phyloP scores from a whole-genome alignment of 2,329 filamentous ascomycete species.

The Helminthosporium solani region DNA sequence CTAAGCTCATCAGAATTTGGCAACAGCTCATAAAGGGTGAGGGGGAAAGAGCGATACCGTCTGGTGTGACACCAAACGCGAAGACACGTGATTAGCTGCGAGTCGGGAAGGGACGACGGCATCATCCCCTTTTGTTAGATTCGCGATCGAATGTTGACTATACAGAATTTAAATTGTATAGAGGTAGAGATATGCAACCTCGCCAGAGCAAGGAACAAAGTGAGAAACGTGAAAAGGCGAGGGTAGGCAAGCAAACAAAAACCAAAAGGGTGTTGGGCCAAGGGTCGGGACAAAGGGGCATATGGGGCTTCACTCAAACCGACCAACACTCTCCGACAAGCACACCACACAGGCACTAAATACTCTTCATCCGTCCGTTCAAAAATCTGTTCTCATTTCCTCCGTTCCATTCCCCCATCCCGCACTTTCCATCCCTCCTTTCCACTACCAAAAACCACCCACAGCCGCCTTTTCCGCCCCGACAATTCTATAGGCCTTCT shows the following conservation, averaged over 20 bases:
- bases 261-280: conserved; percentile 8
- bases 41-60: conserved; percentile 11
- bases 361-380: conserved; percentile 15
- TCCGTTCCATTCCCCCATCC: conserved; percentile 15
- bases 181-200: conserved; percentile 20
- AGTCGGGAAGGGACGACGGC: neutral
- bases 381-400: conserved; percentile 19
- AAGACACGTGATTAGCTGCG: conserved; percentile 14
- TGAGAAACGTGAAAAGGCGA: conserved; percentile 1
- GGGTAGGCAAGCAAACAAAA: conserved; percentile 7
- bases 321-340: conserved; percentile 28
- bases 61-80: conserved; percentile 15
- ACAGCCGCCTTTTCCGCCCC: conserved; percentile 36
- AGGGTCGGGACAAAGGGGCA: conserved; percentile 7
- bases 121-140: neutral
- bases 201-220: conserved; percentile 15
- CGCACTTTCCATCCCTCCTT: conserved; percentile 23
- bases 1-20: neutral
- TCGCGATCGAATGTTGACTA: neutral
- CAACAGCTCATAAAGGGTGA: neutral
- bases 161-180: conserved; percentile 17
- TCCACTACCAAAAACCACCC: conserved; percentile 30
- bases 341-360: conserved; percentile 10
- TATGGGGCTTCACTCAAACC: conserved; percentile 15
- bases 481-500: conserved; percentile 17